Conservation (phyloP, 2,329 filamentous ascomycete species). For the Tolypocladium paradoxum region DNA sequence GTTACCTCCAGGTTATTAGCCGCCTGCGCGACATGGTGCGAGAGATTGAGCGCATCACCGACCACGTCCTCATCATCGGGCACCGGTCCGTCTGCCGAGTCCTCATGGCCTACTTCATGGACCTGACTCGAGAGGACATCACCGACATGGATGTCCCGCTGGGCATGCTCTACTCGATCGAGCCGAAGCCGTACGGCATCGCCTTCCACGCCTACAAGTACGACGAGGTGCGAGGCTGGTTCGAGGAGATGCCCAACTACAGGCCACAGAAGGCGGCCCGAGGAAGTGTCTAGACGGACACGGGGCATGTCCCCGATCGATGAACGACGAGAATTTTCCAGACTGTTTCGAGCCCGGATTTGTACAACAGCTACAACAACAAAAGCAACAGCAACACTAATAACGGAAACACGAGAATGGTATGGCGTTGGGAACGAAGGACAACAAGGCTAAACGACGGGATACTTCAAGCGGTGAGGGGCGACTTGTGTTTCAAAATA, state of each 20-base stretch:
- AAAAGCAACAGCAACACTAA: neutral
- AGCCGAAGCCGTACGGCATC: slow-evolving; percentile 95
- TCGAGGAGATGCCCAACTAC: slow-evolving; percentile 79
- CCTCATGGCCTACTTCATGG: slow-evolving; percentile 92
- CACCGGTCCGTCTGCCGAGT: slow-evolving; percentile 90
- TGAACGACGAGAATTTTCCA: neutral
- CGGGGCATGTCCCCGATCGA: neutral
- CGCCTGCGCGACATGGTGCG: slow-evolving; percentile 90
- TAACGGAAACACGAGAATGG: neutral
- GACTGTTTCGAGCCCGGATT: neutral
- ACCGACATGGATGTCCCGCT: slow-evolving; percentile 90
- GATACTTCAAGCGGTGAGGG: neutral
- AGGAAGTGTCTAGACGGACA: slow-evolving; percentile 14
- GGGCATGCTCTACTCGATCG: slow-evolving; percentile 87
- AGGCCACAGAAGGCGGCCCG: slow-evolving; percentile 48
- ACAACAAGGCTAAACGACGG: neutral
- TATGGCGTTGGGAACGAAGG: neutral
- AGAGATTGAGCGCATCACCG: slow-evolving; percentile 93
- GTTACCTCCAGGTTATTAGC: slow-evolving; percentile 94
- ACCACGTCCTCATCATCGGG: slow-evolving; percentile 85
- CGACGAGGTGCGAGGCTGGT: slow-evolving; percentile 66
- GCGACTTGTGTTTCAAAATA: neutral
- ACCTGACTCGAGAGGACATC: slow-evolving; percentile 80
- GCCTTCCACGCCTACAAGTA: slow-evolving; percentile 95
- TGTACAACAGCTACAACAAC: neutral